Conservation (phyloP, 148 eudicot species). For the Diospyros lotus region DNA sequence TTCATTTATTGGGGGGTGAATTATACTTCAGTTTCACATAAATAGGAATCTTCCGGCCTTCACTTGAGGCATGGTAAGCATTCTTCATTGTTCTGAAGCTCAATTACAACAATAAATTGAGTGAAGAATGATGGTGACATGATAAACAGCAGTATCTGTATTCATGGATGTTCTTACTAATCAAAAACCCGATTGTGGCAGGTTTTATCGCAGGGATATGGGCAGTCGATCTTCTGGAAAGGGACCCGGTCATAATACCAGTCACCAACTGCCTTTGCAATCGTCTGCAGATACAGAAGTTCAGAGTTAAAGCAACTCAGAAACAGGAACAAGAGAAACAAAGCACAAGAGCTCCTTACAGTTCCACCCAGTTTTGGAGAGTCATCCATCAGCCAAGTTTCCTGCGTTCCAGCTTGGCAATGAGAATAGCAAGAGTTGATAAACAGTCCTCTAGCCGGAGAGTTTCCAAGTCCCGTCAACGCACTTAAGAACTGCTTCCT, state of each 20-base stretch:
- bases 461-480: slow-evolving; percentile 33
- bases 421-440: slow-evolving; percentile 80
- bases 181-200: slow-evolving; percentile 40
- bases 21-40: neutral
- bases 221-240: slow-evolving; percentile 77
- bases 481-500: slow-evolving; percentile 53
- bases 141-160: slow-evolving; percentile 9
- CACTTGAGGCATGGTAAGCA: neutral
- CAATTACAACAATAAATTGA: neutral
- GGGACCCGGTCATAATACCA: slow-evolving; percentile 72
- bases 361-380: slow-evolving; percentile 48
- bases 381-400: slow-evolving; percentile 61
- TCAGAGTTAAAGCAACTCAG: too few species aligned
- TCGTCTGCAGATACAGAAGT: slow-evolving; percentile 40
- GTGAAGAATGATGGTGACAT: neutral
- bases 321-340: too few species aligned
- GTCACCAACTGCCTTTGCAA: slow-evolving; percentile 79
- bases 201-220: slow-evolving; percentile 82
- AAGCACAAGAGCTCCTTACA: slow-evolving; percentile 21
- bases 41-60: neutral
- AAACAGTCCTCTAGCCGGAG: slow-evolving; percentile 57
- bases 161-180: slow-evolving; percentile 26
- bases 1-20: neutral
- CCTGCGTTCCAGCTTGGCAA: slow-evolving; percentile 77
- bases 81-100: neutral